These are phyloP conservation scores for Aspergillus nidulans DNA, from an alignment of 495 filamentous ascomycete genomes.

Conservation along the genomic window DNA sequence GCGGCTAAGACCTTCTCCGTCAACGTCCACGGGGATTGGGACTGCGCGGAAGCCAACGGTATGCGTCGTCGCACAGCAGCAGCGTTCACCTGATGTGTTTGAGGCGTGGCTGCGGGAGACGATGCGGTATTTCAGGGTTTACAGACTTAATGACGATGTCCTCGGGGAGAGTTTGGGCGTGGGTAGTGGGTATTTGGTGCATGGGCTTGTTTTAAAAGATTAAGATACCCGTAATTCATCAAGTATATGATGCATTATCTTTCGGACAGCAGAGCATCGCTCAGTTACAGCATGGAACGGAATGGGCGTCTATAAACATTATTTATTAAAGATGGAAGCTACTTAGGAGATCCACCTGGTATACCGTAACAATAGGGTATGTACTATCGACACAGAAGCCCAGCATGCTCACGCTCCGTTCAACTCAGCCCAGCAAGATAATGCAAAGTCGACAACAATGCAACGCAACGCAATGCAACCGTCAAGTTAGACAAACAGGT, in stretches of 20 bases:
- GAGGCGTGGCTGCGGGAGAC: slow-evolving; percentile 74
- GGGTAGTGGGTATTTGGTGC: slow-evolving; percentile 44
- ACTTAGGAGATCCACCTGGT: slow-evolving; percentile 15
- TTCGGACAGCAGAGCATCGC: no score
- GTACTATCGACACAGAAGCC: slow-evolving; percentile 18
- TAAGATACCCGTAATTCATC: no score
- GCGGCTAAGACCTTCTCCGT: slow-evolving; percentile 38
- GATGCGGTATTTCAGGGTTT: slow-evolving; percentile 60
- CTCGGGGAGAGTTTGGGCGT: slow-evolving; percentile 52
- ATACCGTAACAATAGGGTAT: slow-evolving; percentile 24
- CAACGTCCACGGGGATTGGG: not conserved
- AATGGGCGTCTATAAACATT: slow-evolving; percentile 13
- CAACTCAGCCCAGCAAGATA: slow-evolving; percentile 4
- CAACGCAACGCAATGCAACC: slow-evolving; percentile 1
- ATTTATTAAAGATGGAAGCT: slow-evolving; percentile 20
- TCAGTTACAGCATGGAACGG: not conserved
- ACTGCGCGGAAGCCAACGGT: slow-evolving; percentile 41
- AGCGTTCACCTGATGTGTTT: slow-evolving; percentile 79
- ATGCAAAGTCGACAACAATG: not conserved
- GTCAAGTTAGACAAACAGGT: not conserved
- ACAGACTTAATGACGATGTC: slow-evolving; percentile 66
- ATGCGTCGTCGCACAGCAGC: slow-evolving; percentile 79
- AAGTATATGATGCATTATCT: no score
- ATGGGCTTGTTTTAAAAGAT: slow-evolving; percentile 32
- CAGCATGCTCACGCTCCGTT: slow-evolving; percentile 3